Conservation (phyloP, 371 early-diverging fungal genomes). For the Mortierella sp. region DNA sequence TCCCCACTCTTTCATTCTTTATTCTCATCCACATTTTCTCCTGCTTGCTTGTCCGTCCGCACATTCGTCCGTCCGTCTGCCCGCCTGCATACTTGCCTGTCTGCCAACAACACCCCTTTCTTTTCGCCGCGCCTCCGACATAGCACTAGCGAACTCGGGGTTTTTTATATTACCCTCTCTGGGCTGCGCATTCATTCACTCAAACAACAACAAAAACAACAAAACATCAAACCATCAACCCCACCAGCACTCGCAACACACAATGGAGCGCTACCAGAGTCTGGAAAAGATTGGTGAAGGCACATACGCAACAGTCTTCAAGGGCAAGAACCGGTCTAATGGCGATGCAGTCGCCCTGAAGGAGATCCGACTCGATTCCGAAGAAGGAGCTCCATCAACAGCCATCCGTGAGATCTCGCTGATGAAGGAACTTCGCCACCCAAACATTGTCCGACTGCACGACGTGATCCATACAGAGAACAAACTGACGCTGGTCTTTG, state of each 20-base stretch:
- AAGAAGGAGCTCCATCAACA: slow-evolving; percentile 97
- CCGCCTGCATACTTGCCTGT: neutral
- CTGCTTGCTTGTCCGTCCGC: neutral
- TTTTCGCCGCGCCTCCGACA: slow-evolving; percentile 6
- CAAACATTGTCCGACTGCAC: slow-evolving; percentile 92
- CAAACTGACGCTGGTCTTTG: slow-evolving; percentile 98
- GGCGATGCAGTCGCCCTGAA: slow-evolving; percentile 98
- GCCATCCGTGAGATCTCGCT: slow-evolving; percentile 98
- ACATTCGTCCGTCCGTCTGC: neutral
- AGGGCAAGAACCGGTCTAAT: slow-evolving; percentile 91
- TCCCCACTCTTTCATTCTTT: neutral
- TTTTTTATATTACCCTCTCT: neutral
- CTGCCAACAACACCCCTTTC: neutral
- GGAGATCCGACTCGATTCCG: slow-evolving; percentile 93
- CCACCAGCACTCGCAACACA: neutral
- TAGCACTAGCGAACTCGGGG: neutral
- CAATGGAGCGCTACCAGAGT: slow-evolving; percentile 53
- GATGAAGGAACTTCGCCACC: slow-evolving; percentile 95
- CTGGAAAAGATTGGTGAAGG: slow-evolving; percentile 98
- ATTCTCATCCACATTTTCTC: neutral
- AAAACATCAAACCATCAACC: neutral
- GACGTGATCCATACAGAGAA: slow-evolving; percentile 99
- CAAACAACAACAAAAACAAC: neutral
- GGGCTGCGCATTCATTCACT: neutral
- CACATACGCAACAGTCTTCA: slow-evolving; percentile 99